Percentiles rank a stretch among this genome's conserved stretches.
Evolutionary conservation across 164 flowering plant genomes (phyloP).

Genomic region (Sedum album): DNA sequence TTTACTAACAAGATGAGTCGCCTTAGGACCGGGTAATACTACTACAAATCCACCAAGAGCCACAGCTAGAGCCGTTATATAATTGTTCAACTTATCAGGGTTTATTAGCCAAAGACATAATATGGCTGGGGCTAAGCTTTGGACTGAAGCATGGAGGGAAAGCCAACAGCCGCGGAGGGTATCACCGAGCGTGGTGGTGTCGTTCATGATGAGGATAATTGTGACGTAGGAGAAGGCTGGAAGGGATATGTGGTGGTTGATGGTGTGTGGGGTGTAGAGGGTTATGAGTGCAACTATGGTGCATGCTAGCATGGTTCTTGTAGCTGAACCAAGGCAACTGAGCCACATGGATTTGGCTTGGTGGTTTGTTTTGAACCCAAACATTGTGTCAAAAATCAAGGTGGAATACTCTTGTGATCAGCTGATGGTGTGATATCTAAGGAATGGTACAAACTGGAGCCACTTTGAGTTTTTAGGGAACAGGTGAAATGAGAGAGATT

Average conservation of each 20-base stretch:
- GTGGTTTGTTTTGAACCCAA: neutral
- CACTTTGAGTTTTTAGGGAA: neutral
- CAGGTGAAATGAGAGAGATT: neutral
- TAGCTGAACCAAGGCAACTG: slow-evolving; percentile 41
- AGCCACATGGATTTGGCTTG: slow-evolving; percentile 40
- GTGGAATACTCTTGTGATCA: neutral
- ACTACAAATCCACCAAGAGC: slow-evolving; percentile 45
- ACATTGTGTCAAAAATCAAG: neutral
- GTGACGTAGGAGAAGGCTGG: slow-evolving; percentile 75
- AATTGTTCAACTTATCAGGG: slow-evolving; percentile 28
- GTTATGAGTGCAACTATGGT: slow-evolving; percentile 46
- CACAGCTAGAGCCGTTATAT: slow-evolving; percentile 32
- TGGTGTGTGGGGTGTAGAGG: slow-evolving; percentile 40
- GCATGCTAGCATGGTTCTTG: slow-evolving; percentile 64
- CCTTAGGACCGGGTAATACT: slow-evolving; percentile 32
- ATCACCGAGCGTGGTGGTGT: slow-evolving; percentile 68
- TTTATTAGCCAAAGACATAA: slow-evolving; percentile 54
- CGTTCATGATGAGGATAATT: slow-evolving; percentile 39
- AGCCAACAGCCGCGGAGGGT: slow-evolving; percentile 47
- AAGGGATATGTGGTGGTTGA: slow-evolving; percentile 31
- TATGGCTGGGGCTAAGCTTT: slow-evolving; percentile 45
- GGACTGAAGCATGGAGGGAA: slow-evolving; percentile 53
- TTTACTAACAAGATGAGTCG: slow-evolving; percentile 42
- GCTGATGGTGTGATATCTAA: neutral
- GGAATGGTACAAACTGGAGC: neutral